Evolutionary conservation across 139 green algal species (phyloP).

Genomic region (Yamagishiella unicocca): DNA sequence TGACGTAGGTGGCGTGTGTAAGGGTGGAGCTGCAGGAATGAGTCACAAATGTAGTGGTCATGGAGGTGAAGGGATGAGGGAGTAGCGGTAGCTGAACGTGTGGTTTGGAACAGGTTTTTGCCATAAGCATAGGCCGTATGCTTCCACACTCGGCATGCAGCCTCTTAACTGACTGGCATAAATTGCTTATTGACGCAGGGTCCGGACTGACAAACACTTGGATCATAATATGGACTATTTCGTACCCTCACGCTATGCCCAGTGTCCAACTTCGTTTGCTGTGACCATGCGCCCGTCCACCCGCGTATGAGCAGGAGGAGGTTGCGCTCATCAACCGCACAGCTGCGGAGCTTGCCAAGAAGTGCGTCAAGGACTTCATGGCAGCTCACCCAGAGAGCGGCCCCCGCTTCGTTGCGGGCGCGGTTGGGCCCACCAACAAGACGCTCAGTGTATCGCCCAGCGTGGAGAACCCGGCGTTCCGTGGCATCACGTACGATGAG

Average conservation of each 20-base stretch:
- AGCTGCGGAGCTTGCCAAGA: constrained; percentile 91
- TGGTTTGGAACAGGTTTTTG: too few species aligned
- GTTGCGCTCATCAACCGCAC: constrained; percentile 93
- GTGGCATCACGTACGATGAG: constrained; percentile 96
- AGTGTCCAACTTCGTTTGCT: background rate
- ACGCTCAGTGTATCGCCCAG: constrained; percentile 95
- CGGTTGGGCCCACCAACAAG: constrained; percentile 97
- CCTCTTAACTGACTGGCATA: too few species aligned
- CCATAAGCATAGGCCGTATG: too few species aligned
- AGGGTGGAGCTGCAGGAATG: background rate
- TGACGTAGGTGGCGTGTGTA: constrained; percentile 21
- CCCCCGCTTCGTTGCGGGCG: constrained; percentile 94
- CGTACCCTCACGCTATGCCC: too few species aligned
- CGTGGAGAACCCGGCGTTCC: constrained; percentile 97
- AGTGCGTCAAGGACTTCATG: constrained; percentile 80
- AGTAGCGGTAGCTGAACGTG: too few species aligned
- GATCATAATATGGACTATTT: too few species aligned
- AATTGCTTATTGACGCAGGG: too few species aligned
- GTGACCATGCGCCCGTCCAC: background rate
- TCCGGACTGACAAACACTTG: too few species aligned
- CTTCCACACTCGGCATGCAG: too few species aligned
- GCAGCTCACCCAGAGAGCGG: constrained; percentile 77
- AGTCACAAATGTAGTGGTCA: too few species aligned
- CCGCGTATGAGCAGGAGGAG: too few species aligned
- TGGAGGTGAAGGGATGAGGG: too few species aligned